phyloP scores from a whole-genome alignment of 106 monocot genomes.

The Phalaenopsis aphrodite region DNA sequence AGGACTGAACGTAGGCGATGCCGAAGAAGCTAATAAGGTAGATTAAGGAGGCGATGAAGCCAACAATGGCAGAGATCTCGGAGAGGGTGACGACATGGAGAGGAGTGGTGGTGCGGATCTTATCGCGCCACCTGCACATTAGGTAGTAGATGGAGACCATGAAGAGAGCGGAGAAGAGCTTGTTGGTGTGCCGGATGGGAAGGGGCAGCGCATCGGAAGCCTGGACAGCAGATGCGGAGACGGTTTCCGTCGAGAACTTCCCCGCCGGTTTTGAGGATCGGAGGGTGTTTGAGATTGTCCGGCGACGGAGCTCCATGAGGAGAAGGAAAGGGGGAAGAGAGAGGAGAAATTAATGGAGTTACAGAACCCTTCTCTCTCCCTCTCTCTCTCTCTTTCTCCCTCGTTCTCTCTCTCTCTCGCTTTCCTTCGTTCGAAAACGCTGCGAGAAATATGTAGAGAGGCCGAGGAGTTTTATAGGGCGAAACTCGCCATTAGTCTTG shows the following conservation, averaged over 20 bases:
- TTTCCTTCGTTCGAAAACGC: too few relatives aligned
- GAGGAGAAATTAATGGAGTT: too few relatives aligned
- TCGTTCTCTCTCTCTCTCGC: too few relatives aligned
- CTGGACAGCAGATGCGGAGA: slow-evolving; percentile 1
- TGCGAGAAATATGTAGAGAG: too few relatives aligned
- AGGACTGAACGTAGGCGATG: slow-evolving; percentile 49
- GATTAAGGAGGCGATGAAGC: slow-evolving; percentile 58
- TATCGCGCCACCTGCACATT: slow-evolving; percentile 61
- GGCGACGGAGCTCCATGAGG: background rate
- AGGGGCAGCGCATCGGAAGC: slow-evolving; percentile 75
- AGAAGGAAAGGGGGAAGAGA: too few relatives aligned
- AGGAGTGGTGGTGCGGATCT: slow-evolving; percentile 38
- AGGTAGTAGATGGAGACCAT: slow-evolving; percentile 48
- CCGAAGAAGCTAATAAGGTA: slow-evolving; percentile 74
- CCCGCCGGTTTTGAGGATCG: background rate
- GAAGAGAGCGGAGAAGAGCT: slow-evolving; percentile 54
- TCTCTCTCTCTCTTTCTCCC: too few relatives aligned
- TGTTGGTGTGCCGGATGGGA: slow-evolving; percentile 62
- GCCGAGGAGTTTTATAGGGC: too few relatives aligned
- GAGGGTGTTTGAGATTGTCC: background rate
- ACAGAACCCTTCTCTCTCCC: too few relatives aligned
- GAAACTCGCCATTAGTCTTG: too few relatives aligned
- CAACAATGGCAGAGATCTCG: slow-evolving; percentile 50
- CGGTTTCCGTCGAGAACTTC: background rate
- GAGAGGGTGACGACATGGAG: slow-evolving; percentile 42